Evolutionary conservation across 495 filamentous ascomycete species (phyloP), one percentile per base, ranked within the genome.

Genomic region (Hyphodiscus hymeniophilus): DNA sequence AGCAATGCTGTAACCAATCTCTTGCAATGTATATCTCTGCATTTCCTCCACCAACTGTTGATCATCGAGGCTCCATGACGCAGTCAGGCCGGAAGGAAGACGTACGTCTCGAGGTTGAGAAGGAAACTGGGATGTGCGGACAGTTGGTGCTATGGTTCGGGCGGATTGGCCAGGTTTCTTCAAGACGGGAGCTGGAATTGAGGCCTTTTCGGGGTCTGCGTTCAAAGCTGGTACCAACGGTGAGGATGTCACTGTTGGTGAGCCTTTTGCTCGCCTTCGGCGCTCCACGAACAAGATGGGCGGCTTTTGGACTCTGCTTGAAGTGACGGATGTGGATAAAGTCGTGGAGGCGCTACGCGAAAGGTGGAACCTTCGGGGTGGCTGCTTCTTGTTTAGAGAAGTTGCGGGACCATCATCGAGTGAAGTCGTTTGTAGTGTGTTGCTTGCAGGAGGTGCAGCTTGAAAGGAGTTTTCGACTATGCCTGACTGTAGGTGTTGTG

Each of bases 251-350:
- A 15, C 18, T 45, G 38, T 33, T 47, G 11, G 24, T 12, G 50
- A 20, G 22, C 1, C 13, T 39, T n/a, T 38, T 2, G 22, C 15
- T 1, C 17, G 32, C 11, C 26, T 45, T 24, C 56, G 63, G 4
- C 72, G 63, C 52, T 77, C 74, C 8, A 77, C 58, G 43, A 77
- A 77, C 7, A 74, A 50, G 6, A 70, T 63, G 5, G 70, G 51
- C 8, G 16, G 38, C 38, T 40, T 40, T 21, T 40, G 38, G 38
- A 40, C 20, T 20, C 20, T 40, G 15, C 38, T 20, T 21, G 15
- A 20, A 40, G 7, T 21, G 38, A 58, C 46, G 39, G 64, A n/a
- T 63, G 38, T 34, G 42, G 45, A 70, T 71, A 58, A 64, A 66
- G 17, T 62, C 55, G 58, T 57, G 17, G 56, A 51, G 21, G 60